These are phyloP conservation scores for Euphorbia celastroides DNA, from an alignment of 441 rosid genomes.

Conservation along the genomic window DNA sequence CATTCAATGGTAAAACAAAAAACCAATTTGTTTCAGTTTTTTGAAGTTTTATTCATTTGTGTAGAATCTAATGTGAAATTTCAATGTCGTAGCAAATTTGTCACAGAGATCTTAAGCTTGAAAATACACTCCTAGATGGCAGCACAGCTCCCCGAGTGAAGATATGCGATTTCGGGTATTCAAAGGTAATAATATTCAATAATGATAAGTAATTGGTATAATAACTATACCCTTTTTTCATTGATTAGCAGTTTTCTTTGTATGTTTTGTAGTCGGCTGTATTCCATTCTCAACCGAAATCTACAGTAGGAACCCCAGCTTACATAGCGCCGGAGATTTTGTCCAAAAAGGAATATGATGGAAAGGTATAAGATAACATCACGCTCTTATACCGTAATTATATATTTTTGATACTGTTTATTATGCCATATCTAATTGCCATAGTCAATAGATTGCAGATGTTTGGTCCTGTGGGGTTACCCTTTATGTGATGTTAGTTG, in stretches of 20 bases:
- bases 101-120: constrained; percentile 88
- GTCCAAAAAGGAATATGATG: constrained; percentile 53
- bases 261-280: constrained; percentile 41
- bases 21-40: background rate
- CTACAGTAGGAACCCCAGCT: constrained; percentile 74
- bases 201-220: background rate
- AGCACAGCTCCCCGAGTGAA: constrained; percentile 65
- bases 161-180: constrained; percentile 88
- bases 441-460: constrained; percentile 82
- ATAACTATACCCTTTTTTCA: too few relatives aligned
- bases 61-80: too few relatives aligned
- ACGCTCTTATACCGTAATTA: too few relatives aligned
- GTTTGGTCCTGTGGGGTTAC: constrained; percentile 88
- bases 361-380: constrained; percentile 35
- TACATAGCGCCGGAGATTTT: constrained; percentile 69
- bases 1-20: constrained; percentile 91
- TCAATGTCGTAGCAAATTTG: constrained; percentile 86
- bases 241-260: background rate
- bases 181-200: constrained; percentile 60
- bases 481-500: constrained; percentile 72
- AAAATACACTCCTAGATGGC: constrained; percentile 77
- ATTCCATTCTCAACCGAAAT: constrained; percentile 70
- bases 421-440: too few relatives aligned
- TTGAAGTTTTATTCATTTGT: too few relatives aligned
- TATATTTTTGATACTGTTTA: too few relatives aligned